Evolutionary conservation across 2,329 filamentous ascomycete species (phyloP), one percentile per base, ranked within the genome.

Genomic region (Ilyonectria destructans): DNA sequence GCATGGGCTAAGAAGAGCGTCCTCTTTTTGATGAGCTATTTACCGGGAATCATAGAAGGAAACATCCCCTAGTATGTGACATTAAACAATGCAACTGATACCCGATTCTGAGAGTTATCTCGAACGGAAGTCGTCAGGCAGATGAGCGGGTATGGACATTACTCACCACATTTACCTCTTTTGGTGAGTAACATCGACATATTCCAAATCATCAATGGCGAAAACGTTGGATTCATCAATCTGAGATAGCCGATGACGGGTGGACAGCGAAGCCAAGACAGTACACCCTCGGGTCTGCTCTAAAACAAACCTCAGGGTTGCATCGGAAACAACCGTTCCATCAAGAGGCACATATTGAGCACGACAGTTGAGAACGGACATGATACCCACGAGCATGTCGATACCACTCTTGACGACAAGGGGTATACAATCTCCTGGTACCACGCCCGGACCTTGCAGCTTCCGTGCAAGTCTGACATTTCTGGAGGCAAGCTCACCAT

Each of bases 271-370:
- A 69, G 85, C 88, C 3, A 89, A 75, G 13, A 85, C 80, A 49
- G 85, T 78, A 2, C 75, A 75, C 5, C 83, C 81, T 4, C 78
- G 77, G 1, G 85, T 84, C 69, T 89, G 83, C 13, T 80, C 74
- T 55, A 89, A 79, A 46, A 88, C 86, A 68, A 87, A 84, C 13
- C 79, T 77, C 4, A 90, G 78, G 1, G 85, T 84, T 33, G 80
- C 80, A 48, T 86, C 84, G 0, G 86, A 80, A 13, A 86, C 84
- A 19, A 88, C 82, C 7, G 85, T 85, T 17, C 88, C 88, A 68
- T 90, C 88, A 1, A 90, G 81, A 3, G 88, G 88, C 6, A 90
- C 84, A 72, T 90, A 90, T 67, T 90, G 87, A 23, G 85, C 88
- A 12, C 88, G 87, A 49, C 85, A 85, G 48, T 86, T 86, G 21